These are phyloP conservation scores for Colletotrichum cuscutae DNA, from an alignment of 2,329 filamentous ascomycete species.

Conservation along the genomic window DNA sequence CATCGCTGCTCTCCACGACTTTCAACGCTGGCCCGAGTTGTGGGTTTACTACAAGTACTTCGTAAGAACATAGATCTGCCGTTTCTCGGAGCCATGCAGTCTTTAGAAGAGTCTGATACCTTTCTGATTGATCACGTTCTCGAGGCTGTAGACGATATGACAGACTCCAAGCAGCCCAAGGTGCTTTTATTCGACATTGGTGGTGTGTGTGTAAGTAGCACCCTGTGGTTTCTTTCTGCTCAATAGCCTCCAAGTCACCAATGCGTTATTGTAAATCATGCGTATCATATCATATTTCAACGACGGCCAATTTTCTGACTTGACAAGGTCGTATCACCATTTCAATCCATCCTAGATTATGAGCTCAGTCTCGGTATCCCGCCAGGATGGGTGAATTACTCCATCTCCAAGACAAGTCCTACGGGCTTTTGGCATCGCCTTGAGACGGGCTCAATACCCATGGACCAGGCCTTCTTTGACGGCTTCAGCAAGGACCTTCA, in stretches of 20 bases:
- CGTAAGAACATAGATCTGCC: not conserved
- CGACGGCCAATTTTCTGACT: not conserved
- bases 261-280: slow-evolving; percentile 8
- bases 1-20: slow-evolving; percentile 1
- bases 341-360: slow-evolving; percentile 93
- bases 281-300: not conserved
- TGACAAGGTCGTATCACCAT: slow-evolving; percentile 85
- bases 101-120: slow-evolving; percentile 19
- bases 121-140: slow-evolving; percentile 44
- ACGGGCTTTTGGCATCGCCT: slow-evolving; percentile 88
- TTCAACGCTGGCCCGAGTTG: slow-evolving; percentile 9
- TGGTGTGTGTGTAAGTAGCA: slow-evolving; percentile 86
- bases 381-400: slow-evolving; percentile 89
- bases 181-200: slow-evolving; percentile 95
- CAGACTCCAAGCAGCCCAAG: slow-evolving; percentile 65
- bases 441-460: slow-evolving; percentile 82
- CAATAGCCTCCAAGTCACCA: not conserved
- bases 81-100: slow-evolving; percentile 19
- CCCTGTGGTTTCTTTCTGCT: slow-evolving; percentile 1
- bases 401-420: slow-evolving; percentile 82
- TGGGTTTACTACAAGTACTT: slow-evolving; percentile 5
- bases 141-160: slow-evolving; percentile 50
- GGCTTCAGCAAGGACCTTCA: slow-evolving; percentile 82
- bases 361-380: slow-evolving; percentile 82
- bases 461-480: slow-evolving; percentile 80